These are phyloP conservation scores for Vigna reflexopilosa DNA, from an alignment of 306 rosid species.

Conservation along the genomic window DNA sequence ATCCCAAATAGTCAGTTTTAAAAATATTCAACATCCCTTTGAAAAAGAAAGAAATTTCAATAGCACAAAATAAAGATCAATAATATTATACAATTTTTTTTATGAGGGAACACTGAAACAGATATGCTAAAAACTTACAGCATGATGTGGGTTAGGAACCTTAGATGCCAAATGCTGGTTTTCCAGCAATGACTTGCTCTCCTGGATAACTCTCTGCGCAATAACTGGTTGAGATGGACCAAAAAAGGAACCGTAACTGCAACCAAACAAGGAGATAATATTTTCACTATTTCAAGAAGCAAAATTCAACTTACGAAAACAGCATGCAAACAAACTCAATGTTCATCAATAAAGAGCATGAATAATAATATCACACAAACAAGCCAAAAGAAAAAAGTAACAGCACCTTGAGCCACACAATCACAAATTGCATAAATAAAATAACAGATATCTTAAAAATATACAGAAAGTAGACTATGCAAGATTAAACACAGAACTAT, in stretches of 20 bases:
- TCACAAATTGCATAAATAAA: background rate
- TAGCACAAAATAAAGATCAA: slow-evolving; percentile 6
- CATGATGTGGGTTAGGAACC: slow-evolving; percentile 50
- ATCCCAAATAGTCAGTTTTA: slow-evolving; percentile 1
- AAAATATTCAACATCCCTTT: background rate
- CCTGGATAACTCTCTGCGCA: slow-evolving; percentile 87
- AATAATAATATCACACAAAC: background rate
- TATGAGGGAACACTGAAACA: slow-evolving; percentile 25
- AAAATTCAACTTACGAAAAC: slow-evolving; percentile 17
- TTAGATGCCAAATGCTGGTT: slow-evolving; percentile 68
- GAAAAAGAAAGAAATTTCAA: background rate
- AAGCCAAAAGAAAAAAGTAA: background rate
- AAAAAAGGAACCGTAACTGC: slow-evolving; percentile 91
- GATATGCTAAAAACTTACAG: slow-evolving; percentile 50
- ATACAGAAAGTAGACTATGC: background rate
- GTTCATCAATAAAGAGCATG: slow-evolving; percentile 24
- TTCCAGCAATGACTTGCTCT: slow-evolving; percentile 82
- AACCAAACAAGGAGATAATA: slow-evolving; percentile 36
- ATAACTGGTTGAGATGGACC: slow-evolving; percentile 88
- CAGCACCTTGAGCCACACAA: slow-evolving; percentile 6
- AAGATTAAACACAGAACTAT: slow-evolving; percentile 23
- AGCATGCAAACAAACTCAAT: slow-evolving; percentile 13
- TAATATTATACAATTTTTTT: slow-evolving; percentile 12
- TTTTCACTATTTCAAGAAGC: background rate
- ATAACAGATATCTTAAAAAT: background rate